These are phyloP conservation scores for Cyberlindnera maclurae DNA, from an alignment of 805 yeast genomes.

Conservation along the genomic window DNA sequence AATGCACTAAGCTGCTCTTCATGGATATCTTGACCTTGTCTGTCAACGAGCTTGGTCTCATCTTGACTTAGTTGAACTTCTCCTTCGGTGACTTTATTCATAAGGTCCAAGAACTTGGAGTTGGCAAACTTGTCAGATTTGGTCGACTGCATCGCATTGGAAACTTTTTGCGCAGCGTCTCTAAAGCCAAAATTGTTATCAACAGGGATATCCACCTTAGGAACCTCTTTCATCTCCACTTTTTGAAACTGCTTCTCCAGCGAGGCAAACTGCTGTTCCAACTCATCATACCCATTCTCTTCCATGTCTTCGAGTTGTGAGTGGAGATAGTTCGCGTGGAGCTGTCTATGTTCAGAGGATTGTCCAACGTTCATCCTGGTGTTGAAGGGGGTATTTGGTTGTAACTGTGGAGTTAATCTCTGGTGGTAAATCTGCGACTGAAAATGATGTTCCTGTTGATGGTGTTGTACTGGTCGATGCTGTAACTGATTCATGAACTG, in stretches of 20 bases:
- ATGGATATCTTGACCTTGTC: constrained; percentile 21
- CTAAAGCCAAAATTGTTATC: constrained; percentile 15
- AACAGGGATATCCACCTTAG: constrained; percentile 1
- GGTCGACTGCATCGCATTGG: constrained; percentile 18
- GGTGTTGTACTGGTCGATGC: constrained; percentile 2
- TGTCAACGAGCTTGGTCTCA: constrained; percentile 20
- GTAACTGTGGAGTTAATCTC: constrained; percentile 8
- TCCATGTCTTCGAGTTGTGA: constrained; percentile 11
- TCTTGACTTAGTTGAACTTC: constrained; percentile 18
- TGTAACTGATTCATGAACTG: constrained; percentile 15
- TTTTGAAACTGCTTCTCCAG: constrained; percentile 11
- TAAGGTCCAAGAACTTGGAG: constrained; percentile 21
- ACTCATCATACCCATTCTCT: constrained; percentile 8
- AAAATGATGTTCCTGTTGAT: constrained; percentile 2
- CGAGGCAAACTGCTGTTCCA: constrained; percentile 13
- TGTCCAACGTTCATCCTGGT: constrained; percentile 1
- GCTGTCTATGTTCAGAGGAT: constrained; percentile 19
- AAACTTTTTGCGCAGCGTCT: constrained; percentile 22
- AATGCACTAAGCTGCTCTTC: constrained; percentile 1
- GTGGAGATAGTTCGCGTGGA: constrained; percentile 11
- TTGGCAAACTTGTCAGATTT: constrained; percentile 19
- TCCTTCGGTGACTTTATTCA: constrained; percentile 21
- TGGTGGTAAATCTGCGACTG: constrained; percentile 4
- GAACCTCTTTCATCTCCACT: constrained; percentile 4
- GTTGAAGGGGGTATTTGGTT: constrained; percentile 6